phyloP scores from a whole-genome alignment of 2,329 filamentous ascomycete genomes.

The Ophiosphaerella narmari region DNA sequence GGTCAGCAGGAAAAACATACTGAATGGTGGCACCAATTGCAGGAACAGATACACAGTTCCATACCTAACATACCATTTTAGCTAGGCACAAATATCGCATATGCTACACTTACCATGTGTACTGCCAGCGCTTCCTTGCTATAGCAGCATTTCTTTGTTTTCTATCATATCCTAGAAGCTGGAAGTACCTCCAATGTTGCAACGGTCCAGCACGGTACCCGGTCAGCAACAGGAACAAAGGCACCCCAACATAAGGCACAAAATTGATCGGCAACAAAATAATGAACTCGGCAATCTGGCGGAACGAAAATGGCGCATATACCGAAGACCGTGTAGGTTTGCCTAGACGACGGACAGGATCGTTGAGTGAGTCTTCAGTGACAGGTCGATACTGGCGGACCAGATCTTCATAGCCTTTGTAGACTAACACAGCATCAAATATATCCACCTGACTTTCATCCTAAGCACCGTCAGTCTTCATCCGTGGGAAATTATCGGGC shows the following conservation, averaged over 20 bases:
- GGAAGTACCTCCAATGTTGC: conserved; percentile 89
- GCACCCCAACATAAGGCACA: conserved; percentile 79
- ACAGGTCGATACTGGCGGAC: conserved; percentile 56
- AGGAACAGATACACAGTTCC: conserved; percentile 82
- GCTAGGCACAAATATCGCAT: background rate
- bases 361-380: conserved; percentile 68
- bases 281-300: conserved; percentile 87
- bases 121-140: conserved; percentile 72
- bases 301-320: conserved; percentile 86
- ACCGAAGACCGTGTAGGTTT: conserved; percentile 76
- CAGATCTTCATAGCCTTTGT: conserved; percentile 68
- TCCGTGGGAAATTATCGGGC: background rate
- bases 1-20: conserved; percentile 93
- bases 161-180: conserved; percentile 74
- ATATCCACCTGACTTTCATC: conserved; percentile 78
- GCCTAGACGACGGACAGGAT: conserved; percentile 78
- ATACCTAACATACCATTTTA: conserved; percentile 58
- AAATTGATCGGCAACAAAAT: conserved; percentile 74
- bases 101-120: conserved; percentile 67
- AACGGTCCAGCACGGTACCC: conserved; percentile 86
- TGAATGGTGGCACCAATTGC: conserved; percentile 85
- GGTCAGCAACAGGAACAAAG: conserved; percentile 84
- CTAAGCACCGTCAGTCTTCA: conserved; percentile 11
- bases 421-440: conserved; percentile 78
- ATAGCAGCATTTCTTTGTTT: conserved; percentile 75